A percentile compares a stretch with the other conserved stretches of the same genome.
Evolutionary conservation across 139 green algal genomes (phyloP).

Genomic region (Closterium sp.): DNA sequence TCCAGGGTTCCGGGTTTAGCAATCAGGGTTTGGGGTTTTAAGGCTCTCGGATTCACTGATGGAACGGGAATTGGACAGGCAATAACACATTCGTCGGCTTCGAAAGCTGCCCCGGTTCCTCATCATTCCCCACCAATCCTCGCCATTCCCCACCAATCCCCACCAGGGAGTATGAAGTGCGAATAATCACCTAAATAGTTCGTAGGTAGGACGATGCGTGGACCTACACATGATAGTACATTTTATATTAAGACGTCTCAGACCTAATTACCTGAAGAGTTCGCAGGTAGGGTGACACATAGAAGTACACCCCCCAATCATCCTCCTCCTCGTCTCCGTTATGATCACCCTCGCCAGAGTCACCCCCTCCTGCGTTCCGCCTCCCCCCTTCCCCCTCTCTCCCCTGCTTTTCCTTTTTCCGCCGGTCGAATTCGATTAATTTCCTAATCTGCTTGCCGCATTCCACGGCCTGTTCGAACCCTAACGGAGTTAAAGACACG

Average conservation of each 20-base stretch:
- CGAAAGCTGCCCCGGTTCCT: too few relatives aligned
- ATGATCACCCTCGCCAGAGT: neutral
- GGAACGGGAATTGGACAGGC: too few relatives aligned
- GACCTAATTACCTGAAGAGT: neutral
- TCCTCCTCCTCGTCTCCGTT: neutral
- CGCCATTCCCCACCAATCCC: too few relatives aligned
- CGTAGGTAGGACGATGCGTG: too few relatives aligned
- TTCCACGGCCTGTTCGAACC: constrained; percentile 24
- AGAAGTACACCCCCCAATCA: neutral
- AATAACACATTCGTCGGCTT: too few relatives aligned
- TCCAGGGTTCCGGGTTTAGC: neutral
- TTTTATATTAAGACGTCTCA: too few relatives aligned
- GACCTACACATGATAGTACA: too few relatives aligned
- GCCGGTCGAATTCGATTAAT: constrained; percentile 20
- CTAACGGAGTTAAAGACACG: constrained; percentile 42
- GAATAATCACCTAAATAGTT: too few relatives aligned
- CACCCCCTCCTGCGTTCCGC: neutral
- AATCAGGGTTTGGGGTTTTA: neutral
- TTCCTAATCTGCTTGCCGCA: constrained; percentile 16
- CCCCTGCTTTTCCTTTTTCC: neutral
- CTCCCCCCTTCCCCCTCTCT: neutral
- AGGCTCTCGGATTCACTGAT: too few relatives aligned
- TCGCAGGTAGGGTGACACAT: neutral
- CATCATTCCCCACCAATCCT: too few relatives aligned
- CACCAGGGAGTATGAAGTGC: too few relatives aligned